Base-by-base conservation (phyloP, 1,284 basidiomycete species). In the Cryptococcus neoformans region DNA sequence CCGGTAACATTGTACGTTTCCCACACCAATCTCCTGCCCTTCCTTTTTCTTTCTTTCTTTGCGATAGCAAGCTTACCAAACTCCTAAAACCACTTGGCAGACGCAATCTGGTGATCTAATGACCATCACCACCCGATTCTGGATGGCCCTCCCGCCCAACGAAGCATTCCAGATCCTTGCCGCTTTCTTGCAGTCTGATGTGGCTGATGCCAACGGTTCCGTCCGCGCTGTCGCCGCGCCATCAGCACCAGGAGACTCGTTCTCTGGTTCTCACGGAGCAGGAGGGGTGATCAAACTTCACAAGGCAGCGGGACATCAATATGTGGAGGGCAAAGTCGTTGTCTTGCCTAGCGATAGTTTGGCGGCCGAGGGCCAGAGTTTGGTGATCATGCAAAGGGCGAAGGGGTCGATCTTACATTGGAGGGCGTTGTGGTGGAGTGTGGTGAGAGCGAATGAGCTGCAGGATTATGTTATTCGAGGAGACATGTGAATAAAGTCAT, bases 331-430 rank as follows among this genome's bases (percentile, higher is more conserved):
- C 9, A 58, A 60, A 11, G 69, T 76, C 44, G 10, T 59, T 6
- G 46, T 76, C 17, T 51, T 46, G 28, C 41, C 53, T 8, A 70
- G 62, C 50, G 73, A 74, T 48, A 70, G 64, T 39, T 61, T 73
- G n/a, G 59, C 64, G 4, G 59, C 60, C 6, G 60, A 57, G 9
- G 71, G 66, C 2, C 68, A 73, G 36, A 68, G 63, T 7, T 54
- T 73, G 34, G 67, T 75, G 8, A 56, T 58, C 14, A 76, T 76
- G 74, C 60, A 64, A 12, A 54, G 73, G 16, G 64, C 62, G 41
- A 73, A 75, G 74, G 74, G 74, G 16, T 72, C 70, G 8, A 70
- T 75, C 12, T 56, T 76, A 44, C 74, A 76, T 53, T 76, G 74
- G 74, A 69, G 67, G 50, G 65, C 68, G 16, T 76, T 73, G 59